Conservation (phyloP, 2,329 filamentous ascomycete genomes). For the Teratosphaeria destructans region DNA sequence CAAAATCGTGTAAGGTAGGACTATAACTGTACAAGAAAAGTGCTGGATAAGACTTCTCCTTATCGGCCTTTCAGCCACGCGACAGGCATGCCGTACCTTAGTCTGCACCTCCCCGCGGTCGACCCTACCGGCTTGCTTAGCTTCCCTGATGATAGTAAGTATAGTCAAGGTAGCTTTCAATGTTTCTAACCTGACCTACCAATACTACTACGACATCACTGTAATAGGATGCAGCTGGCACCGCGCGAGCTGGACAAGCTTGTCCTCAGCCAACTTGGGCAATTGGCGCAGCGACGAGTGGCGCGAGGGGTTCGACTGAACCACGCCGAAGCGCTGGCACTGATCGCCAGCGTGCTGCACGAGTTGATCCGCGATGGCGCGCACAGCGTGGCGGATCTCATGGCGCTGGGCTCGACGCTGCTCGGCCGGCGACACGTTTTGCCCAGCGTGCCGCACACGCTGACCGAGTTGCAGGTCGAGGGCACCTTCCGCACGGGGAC, state of each 20-base stretch:
- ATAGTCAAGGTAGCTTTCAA: neutral
- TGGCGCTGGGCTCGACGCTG: slow-evolving; percentile 83
- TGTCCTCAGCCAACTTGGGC: slow-evolving; percentile 77
- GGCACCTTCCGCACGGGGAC: slow-evolving; percentile 86
- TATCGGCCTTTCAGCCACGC: neutral
- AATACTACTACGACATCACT: neutral
- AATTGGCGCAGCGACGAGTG: slow-evolving; percentile 76
- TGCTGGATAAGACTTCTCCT: neutral
- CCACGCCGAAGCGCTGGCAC: slow-evolving; percentile 73
- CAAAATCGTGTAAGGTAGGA: neutral
- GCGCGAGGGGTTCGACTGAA: slow-evolving; percentile 83
- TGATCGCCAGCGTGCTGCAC: slow-evolving; percentile 82
- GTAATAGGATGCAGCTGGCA: slow-evolving; percentile 25
- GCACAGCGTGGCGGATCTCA: slow-evolving; percentile 84
- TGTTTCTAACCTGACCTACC: slow-evolving; percentile 7
- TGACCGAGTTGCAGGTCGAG: slow-evolving; percentile 83
- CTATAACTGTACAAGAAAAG: neutral
- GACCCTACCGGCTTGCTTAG: neutral
- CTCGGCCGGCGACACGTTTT: slow-evolving; percentile 86
- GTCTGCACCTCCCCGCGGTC: neutral
- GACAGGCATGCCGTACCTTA: neutral
- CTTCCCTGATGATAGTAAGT: no score
- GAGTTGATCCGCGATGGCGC: slow-evolving; percentile 96
- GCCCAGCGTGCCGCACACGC: slow-evolving; percentile 66
- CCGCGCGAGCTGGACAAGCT: slow-evolving; percentile 81